These are phyloP conservation scores for Thalassiosira mediterranea DNA, from an alignment of 352 stramenopile species.

Conservation along the genomic window DNA sequence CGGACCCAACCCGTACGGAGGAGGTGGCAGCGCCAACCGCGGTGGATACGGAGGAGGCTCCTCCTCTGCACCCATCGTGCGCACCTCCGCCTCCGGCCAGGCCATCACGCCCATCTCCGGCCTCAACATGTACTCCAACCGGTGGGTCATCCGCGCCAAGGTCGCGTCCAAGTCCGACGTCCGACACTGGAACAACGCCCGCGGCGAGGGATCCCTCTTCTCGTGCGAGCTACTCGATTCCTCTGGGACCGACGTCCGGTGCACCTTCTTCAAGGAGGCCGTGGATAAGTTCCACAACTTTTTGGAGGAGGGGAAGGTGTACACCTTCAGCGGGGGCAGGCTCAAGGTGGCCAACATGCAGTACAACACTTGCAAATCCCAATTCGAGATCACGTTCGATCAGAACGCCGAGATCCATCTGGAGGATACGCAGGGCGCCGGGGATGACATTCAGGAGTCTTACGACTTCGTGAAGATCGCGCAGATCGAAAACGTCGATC, in stretches of 20 bases:
- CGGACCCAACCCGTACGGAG: constrained; percentile 46
- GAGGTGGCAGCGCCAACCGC: constrained; percentile 14
- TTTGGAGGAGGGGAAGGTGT: constrained; percentile 89
- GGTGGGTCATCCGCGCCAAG: constrained; percentile 96
- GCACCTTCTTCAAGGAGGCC: constrained; percentile 98
- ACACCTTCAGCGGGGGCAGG: constrained; percentile 93
- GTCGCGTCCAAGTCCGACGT: constrained; percentile 89
- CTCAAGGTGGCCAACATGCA: constrained; percentile 98
- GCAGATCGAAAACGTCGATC: constrained; percentile 88
- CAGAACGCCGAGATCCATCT: constrained; percentile 92
- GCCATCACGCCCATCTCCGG: constrained; percentile 79
- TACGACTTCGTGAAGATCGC: constrained; percentile 94
- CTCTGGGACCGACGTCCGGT: constrained; percentile 94
- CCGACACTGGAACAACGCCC: constrained; percentile 95
- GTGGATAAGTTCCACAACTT: constrained; percentile 96
- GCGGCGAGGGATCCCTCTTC: constrained; percentile 95
- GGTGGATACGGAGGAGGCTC: neutral
- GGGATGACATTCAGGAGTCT: constrained; percentile 86
- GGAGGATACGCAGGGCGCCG: constrained; percentile 88
- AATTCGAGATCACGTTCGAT: constrained; percentile 99
- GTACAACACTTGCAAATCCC: constrained; percentile 95
- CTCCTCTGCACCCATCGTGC: constrained; percentile 68
- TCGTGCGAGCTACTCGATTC: constrained; percentile 95
- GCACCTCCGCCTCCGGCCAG: constrained; percentile 40
- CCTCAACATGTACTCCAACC: constrained; percentile 93